Base-by-base conservation (phyloP, 768 basidiomycete species). In the Tubosaeta sp. region DNA sequence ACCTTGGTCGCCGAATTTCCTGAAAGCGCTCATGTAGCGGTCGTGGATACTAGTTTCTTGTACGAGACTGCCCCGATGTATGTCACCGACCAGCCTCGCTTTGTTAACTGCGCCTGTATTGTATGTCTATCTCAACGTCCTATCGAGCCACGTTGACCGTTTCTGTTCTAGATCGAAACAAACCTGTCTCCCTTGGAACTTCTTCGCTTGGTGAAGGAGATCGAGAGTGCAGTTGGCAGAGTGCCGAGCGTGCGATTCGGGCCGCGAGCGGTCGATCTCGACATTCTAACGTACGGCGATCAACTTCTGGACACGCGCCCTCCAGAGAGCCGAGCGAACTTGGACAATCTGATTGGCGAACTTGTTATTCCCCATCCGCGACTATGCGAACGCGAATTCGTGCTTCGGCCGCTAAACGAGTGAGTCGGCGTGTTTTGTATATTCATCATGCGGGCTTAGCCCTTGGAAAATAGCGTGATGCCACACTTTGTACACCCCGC, bases 21-120 rank as follows among this genome's bases (percentile, higher is more conserved):
- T 46, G 57, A 48, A 12, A 55, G 67, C 31, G 67, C 66, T 0
- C 59, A 59, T 26, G 66, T 77, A 2, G 63, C 62, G 14, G 74
- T 95, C 27, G 68, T 84, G 19, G 78, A 90, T 59, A 94, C 91
- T 1, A 93, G 91, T 64, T 90, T 93, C 70, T 65, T 97, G 73
- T 98, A 97, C 65, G 88, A 97, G 70, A 94, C 88, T 17, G 77
- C 85, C 11, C 91, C 97, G 0, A 98, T 99, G 97, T 98, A 99
- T 65, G 87, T 95, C 39, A 81, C 81, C 11, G 86, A 97, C 52
- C 97, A 99, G 66, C 88, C 86, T 12, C 72, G 76, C 33, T 98
- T 97, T 70, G 79, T 88, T 53, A 99, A 97, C 62, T 88, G 90
- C 57, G 91, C 90, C n/a, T 88, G 92, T 55, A 73, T 92, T 69